phyloP scores from a whole-genome alignment of 805 yeast genomes.

The Wickerhamiella musiphila region DNA sequence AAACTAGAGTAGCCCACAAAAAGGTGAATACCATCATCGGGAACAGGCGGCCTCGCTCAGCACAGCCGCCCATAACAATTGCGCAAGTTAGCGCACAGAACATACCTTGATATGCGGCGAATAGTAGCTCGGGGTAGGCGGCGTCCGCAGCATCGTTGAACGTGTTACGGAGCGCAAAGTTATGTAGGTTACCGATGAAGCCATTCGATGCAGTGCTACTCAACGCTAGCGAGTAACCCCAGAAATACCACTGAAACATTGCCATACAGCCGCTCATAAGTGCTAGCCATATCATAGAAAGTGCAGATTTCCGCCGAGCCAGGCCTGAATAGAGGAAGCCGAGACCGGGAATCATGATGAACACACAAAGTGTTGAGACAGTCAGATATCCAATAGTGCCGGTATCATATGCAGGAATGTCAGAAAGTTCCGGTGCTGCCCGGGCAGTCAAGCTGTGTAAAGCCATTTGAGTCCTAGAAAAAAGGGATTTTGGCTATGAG shows the following conservation, averaged over 20 bases:
- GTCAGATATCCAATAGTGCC: conserved; percentile 25
- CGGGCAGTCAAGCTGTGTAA: not conserved
- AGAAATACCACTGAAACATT: conserved; percentile 85
- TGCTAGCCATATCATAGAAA: conserved; percentile 70
- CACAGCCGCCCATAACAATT: conserved; percentile 80
- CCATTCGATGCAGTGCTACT: conserved; percentile 61
- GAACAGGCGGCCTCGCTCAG: conserved; percentile 79
- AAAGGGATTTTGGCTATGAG: too few species aligned
- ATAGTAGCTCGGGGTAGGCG: conserved; percentile 65
- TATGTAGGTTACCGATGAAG: conserved; percentile 72
- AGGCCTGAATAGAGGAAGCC: conserved; percentile 85
- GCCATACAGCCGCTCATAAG: conserved; percentile 57
- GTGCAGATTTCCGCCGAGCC: conserved; percentile 77
- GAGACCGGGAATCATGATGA: conserved; percentile 89
- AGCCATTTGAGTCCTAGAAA: not conserved
- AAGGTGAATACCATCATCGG: conserved; percentile 74
- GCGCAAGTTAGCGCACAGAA: conserved; percentile 84
- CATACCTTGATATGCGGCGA: conserved; percentile 78
- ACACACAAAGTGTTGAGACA: conserved; percentile 35
- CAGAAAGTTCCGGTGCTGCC: conserved; percentile 1
- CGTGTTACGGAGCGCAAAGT: conserved; percentile 66
- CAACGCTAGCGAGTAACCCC: conserved; percentile 95
- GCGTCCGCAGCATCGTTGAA: conserved; percentile 29
- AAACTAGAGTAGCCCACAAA: conserved; percentile 79
- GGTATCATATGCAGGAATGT: conserved; percentile 18